Evolutionary conservation across 305 asterid species (phyloP).

Genomic region (Solanum hybrid): DNA sequence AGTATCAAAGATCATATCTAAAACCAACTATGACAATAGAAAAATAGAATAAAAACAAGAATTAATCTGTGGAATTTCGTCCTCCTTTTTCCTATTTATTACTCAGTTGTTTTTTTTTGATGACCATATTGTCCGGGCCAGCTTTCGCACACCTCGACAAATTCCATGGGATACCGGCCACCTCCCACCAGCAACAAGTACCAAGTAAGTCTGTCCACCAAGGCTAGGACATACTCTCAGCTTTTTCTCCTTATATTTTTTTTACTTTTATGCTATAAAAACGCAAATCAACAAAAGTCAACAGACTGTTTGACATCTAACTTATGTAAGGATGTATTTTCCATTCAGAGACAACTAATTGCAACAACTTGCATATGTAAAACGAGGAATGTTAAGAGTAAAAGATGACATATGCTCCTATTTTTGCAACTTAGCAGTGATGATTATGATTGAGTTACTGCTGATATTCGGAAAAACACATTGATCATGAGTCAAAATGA

Average conservation of each 20-base stretch:
- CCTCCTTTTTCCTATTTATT: neutral
- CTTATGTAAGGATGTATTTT: neutral
- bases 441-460: neutral
- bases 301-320: neutral
- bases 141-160: neutral
- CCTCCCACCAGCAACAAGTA: neutral
- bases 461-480: neutral
- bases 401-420: neutral
- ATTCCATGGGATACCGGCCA: neutral
- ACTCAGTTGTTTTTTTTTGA: neutral
- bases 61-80: neutral
- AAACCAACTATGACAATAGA: neutral
- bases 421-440: neutral
- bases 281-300: neutral
- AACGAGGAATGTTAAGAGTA: neutral
- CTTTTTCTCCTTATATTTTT: neutral
- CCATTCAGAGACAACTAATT: neutral
- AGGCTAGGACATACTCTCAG: neutral
- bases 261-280: neutral
- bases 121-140: neutral
- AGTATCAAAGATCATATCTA: neutral
- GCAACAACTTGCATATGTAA: neutral
- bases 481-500: neutral
- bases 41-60: neutral
- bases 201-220: neutral